phyloP scores from a whole-genome alignment of 441 rosid species.

The Aquilaria agallochum region DNA sequence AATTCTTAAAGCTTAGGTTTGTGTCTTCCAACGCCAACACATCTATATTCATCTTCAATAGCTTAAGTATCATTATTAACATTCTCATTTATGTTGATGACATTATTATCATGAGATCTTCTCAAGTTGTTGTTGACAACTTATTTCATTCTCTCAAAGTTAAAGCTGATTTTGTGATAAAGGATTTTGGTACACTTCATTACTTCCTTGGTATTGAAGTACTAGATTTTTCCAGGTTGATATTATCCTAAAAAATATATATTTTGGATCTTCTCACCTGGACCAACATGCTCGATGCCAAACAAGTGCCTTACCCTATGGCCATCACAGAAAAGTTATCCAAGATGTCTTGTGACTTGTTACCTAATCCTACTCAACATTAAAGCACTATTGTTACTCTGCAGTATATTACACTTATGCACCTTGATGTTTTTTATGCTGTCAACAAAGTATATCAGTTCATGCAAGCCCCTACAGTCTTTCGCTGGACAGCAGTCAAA shows the following conservation, averaged over 20 bases:
- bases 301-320: background rate
- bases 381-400: background rate
- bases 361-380: background rate
- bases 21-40: background rate
- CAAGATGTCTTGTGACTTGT: background rate
- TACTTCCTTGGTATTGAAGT: background rate
- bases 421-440: background rate
- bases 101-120: background rate
- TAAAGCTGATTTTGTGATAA: background rate
- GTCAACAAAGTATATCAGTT: background rate
- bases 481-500: background rate
- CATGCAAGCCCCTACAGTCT: background rate
- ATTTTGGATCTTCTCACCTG: background rate
- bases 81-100: background rate
- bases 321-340: background rate
- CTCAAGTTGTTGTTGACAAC: background rate
- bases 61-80: background rate
- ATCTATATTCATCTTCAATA: background rate
- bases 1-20: background rate
- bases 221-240: background rate
- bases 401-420: background rate
- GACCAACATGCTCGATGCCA: background rate
- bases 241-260: background rate
- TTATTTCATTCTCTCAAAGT: background rate
- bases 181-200: background rate